Conservation (phyloP, 2,329 filamentous ascomycete genomes). For the Venturia oleaginea region DNA sequence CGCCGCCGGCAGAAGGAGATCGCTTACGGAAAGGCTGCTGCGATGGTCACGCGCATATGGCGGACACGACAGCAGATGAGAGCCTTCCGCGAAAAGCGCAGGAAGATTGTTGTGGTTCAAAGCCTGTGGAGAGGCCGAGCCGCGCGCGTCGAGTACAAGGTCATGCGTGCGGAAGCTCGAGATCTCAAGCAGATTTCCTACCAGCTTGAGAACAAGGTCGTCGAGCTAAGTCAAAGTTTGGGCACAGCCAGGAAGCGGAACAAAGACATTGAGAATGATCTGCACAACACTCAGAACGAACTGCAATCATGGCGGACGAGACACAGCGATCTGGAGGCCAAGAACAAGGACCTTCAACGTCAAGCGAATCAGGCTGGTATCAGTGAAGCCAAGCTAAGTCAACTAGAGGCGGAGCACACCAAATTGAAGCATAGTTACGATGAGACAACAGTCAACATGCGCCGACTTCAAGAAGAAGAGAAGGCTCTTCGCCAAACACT, state of each 20-base stretch:
- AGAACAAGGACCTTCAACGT: conserved; percentile 87
- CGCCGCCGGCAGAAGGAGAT: conserved; percentile 91
- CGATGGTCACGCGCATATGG: conserved; percentile 86
- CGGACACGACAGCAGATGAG: conserved; percentile 68
- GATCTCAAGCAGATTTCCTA: conserved; percentile 99
- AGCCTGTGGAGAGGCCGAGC: conserved; percentile 81
- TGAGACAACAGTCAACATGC: conserved; percentile 82
- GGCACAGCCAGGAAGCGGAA: conserved; percentile 92
- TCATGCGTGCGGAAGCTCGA: conserved; percentile 83
- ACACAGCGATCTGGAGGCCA: conserved; percentile 79
- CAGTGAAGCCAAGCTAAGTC: conserved; percentile 77
- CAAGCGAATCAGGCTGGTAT: conserved; percentile 98
- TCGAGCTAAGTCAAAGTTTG: conserved; percentile 89
- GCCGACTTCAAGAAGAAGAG: conserved; percentile 91
- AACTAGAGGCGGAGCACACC: conserved; percentile 93
- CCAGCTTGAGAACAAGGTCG: conserved; percentile 98
- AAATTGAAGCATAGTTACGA: conserved; percentile 82
- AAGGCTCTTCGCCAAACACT: conserved; percentile 75
- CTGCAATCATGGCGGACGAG: conserved; percentile 93
- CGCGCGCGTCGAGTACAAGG: conserved; percentile 81
- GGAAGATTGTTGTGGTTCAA: conserved; percentile 82
- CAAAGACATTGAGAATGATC: conserved; percentile 75
- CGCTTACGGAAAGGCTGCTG: conserved; percentile 81
- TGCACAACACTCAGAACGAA: conserved; percentile 93
- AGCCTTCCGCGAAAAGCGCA: conserved; percentile 79